These are phyloP conservation scores for Monascus ruber DNA, from an alignment of 2,329 filamentous ascomycete genomes.

Conservation along the genomic window DNA sequence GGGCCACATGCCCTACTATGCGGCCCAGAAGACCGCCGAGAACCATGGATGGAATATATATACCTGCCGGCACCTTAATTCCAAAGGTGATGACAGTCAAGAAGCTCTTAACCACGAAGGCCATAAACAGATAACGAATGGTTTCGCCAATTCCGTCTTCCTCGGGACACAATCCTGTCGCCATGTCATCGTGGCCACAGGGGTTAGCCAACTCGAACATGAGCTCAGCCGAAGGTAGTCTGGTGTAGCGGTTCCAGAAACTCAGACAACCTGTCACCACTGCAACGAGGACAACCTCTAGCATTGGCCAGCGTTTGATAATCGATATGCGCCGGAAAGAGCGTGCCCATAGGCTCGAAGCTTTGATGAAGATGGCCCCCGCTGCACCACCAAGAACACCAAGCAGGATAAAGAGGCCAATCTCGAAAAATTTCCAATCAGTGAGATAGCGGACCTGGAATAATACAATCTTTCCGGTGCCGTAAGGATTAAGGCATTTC, in stretches of 20 bases:
- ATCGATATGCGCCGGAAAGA: conserved; percentile 69
- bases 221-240: conserved; percentile 78
- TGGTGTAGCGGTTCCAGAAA: conserved; percentile 90
- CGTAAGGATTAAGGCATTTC: conserved; percentile 93
- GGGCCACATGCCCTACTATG: conserved; percentile 72
- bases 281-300: conserved; percentile 83
- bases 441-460: conserved; percentile 85
- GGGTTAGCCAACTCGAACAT: conserved; percentile 84
- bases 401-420: conserved; percentile 72
- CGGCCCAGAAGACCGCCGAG: conserved; percentile 87
- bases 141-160: conserved; percentile 68
- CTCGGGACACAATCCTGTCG: conserved; percentile 69
- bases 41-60: conserved; percentile 98
- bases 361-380: conserved; percentile 94
- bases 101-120: conserved; percentile 81
- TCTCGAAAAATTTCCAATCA: conserved; percentile 91
- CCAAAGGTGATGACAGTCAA: conserved; percentile 88
- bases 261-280: conserved; percentile 71
- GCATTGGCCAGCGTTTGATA: conserved; percentile 72
- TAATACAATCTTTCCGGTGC: conserved; percentile 89
- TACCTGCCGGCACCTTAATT: conserved; percentile 90
- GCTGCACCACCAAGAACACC: conserved; percentile 73
- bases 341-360: conserved; percentile 77
- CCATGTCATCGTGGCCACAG: conserved; percentile 56
- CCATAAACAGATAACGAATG: conserved; percentile 58